phyloP scores from a whole-genome alignment of 805 yeast species.

The Candida bentonensis region DNA sequence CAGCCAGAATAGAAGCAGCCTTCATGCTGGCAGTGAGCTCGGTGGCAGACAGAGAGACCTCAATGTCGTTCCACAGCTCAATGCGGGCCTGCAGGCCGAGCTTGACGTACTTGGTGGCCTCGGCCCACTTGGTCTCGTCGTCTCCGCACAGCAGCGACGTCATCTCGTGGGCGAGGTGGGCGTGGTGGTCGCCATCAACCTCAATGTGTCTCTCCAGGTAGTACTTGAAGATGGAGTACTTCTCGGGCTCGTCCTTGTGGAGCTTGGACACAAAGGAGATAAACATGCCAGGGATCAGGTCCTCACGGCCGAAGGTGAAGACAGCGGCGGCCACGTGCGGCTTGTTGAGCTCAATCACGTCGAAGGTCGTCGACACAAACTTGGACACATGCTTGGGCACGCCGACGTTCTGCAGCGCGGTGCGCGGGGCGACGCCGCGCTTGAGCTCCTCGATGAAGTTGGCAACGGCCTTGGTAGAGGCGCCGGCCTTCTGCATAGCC shows the following conservation, averaged over 20 bases:
- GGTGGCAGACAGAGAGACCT: conserved; percentile 1
- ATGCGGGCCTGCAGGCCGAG: conserved; percentile 9
- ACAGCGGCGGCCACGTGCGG: conserved; percentile 13
- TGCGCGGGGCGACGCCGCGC: conserved; percentile 3
- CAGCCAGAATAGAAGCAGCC: conserved; percentile 1
- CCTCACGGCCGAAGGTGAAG: conserved; percentile 13
- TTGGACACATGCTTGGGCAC: conserved; percentile 7
- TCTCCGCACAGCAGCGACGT: conserved; percentile 11
- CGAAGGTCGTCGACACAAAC: conserved; percentile 9
- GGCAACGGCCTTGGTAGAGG: conserved; percentile 6
- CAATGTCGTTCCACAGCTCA: conserved; percentile 11
- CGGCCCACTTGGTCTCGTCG: conserved; percentile 11
- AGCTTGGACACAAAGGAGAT: conserved; percentile 11
- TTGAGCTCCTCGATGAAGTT: conserved; percentile 5
- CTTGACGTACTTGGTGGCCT: conserved; percentile 11
- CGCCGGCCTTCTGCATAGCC: conserved; percentile 11
- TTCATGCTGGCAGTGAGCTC: neutral
- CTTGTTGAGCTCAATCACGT: conserved; percentile 8
- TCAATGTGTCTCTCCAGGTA: conserved; percentile 13
- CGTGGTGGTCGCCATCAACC: conserved; percentile 13
- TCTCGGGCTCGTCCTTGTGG: conserved; percentile 11
- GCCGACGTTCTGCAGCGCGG: conserved; percentile 5
- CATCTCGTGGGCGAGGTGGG: conserved; percentile 12
- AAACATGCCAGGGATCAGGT: conserved; percentile 12
- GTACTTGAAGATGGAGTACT: conserved; percentile 11